Evolutionary conservation across 352 stramenopile species (phyloP).

Genomic region (Phytophthora parvispora): DNA sequence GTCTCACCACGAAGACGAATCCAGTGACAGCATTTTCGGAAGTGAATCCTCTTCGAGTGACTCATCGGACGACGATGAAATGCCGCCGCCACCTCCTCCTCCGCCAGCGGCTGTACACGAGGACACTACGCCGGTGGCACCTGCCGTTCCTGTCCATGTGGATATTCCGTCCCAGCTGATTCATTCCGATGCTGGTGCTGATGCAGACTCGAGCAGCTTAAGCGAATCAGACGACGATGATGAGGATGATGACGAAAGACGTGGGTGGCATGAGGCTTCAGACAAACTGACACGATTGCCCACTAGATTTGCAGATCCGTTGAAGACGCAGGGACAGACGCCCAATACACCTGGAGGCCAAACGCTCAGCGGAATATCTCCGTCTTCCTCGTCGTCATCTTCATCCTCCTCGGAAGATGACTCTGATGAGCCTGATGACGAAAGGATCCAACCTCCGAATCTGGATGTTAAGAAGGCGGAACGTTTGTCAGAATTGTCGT

Average conservation of each 20-base stretch:
- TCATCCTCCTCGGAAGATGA: slow-evolving; percentile 41
- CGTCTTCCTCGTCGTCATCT: slow-evolving; percentile 26
- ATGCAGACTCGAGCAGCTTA: slow-evolving; percentile 62
- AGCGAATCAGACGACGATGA: slow-evolving; percentile 53
- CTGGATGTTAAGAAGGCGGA: slow-evolving; percentile 21
- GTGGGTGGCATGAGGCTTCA: background rate
- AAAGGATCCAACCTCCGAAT: slow-evolving; percentile 23
- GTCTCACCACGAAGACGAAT: slow-evolving; percentile 82
- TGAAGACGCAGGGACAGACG: slow-evolving; percentile 5
- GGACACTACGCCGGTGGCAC: slow-evolving; percentile 7
- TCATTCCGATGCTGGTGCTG: slow-evolving; percentile 51
- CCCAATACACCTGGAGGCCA: background rate
- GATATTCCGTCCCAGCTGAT: slow-evolving; percentile 41
- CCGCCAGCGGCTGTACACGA: slow-evolving; percentile 34
- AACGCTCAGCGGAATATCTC: slow-evolving; percentile 11
- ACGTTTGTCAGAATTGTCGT: slow-evolving; percentile 39
- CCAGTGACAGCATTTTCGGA: slow-evolving; percentile 89
- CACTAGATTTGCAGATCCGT: slow-evolving; percentile 17
- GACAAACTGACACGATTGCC: slow-evolving; percentile 24
- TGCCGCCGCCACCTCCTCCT: slow-evolving; percentile 58
- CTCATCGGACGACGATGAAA: slow-evolving; percentile 60
- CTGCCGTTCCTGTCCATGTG: slow-evolving; percentile 16
- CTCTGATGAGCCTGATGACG: slow-evolving; percentile 30
- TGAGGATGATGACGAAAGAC: slow-evolving; percentile 17
- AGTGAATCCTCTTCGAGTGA: slow-evolving; percentile 69